Evolutionary conservation across 1,139 yeast species (phyloP), one percentile per base, ranked within the genome.

Genomic region (Geotrichum candidum): DNA sequence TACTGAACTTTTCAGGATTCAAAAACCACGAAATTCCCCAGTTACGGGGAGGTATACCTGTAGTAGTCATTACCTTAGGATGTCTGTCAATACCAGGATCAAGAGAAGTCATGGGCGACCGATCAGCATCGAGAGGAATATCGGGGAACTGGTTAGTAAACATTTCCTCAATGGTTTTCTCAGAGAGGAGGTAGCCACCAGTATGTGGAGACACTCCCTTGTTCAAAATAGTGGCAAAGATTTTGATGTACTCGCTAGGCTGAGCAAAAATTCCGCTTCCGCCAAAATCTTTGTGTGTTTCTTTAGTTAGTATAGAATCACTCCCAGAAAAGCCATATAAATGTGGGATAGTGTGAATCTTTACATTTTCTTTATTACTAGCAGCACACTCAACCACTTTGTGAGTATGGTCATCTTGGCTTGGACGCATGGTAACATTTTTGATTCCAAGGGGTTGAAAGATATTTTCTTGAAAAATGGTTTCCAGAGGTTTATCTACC

Each of bases 261-360:
- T 76, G 74, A 0, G 82, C 79, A 63, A 74, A 78, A 58, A 78
- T 71, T 0, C 84, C 84, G 59, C 79, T 82, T 23, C 84, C 84
- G n/a, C n/a, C n/a, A n/a, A n/a, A n/a, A n/a, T n/a, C n/a, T n/a
- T n/a, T n/a, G n/a, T n/a, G n/a, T n/a, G n/a, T n/a, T n/a, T n/a
- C n/a, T n/a, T n/a, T n/a, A n/a, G n/a, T n/a, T n/a, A n/a, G n/a
- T 5, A 83, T 84, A 75, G 78, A 25, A 67, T 69, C 58, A 33
- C 13, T 54, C 22, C n/a, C n/a, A 38, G 22, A 18, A 11, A 11
- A 31, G 55, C 15, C 46, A 7, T 11, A 53, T 22, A 57, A 52
- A n/a, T n/a, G n/a, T 13, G 60, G 60, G 10, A 18, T 13, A 13
- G 58, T 25, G 52, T 52, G 25, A 9, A 57, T 11, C 10, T 57